These are phyloP conservation scores for Naegleria fowleri DNA, from an alignment of 208 protist species.

Conservation along the genomic window DNA sequence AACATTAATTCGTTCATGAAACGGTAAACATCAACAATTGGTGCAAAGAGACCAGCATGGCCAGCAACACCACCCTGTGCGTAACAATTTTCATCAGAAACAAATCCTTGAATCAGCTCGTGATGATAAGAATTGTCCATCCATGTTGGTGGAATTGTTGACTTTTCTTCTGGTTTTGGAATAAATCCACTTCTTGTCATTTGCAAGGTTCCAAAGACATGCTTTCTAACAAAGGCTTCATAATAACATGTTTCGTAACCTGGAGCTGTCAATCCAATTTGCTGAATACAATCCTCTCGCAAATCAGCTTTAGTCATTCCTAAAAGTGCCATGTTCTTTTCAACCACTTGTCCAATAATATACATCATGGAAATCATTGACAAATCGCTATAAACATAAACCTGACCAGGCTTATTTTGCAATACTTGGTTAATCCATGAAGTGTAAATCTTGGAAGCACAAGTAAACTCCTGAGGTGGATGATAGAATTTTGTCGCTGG, in stretches of 20 bases:
- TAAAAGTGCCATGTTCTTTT: background rate
- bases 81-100: slow-evolving; percentile 58
- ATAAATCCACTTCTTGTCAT: slow-evolving; percentile 41
- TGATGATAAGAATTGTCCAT: slow-evolving; percentile 49
- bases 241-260: background rate
- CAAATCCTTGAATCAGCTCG: slow-evolving; percentile 43
- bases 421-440: slow-evolving; percentile 46
- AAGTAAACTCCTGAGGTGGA: slow-evolving; percentile 48
- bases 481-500: slow-evolving; percentile 34
- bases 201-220: slow-evolving; percentile 41
- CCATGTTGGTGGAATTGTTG: slow-evolving; percentile 38
- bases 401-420: slow-evolving; percentile 40
- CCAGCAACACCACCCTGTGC: slow-evolving; percentile 53
- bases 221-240: slow-evolving; percentile 55
- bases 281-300: background rate
- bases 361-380: slow-evolving; percentile 59
- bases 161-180: slow-evolving; percentile 12
- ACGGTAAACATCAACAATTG: slow-evolving; percentile 35
- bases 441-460: slow-evolving; percentile 44
- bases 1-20: slow-evolving; percentile 46
- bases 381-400: slow-evolving; percentile 56
- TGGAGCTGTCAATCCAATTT: background rate
- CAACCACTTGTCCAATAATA: slow-evolving; percentile 47
- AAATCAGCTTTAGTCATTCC: background rate
- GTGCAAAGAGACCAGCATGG: slow-evolving; percentile 55